Evolutionary conservation across 345 rosid genomes (phyloP), one percentile per base, ranked within the genome.

Genomic region (Erodium maritimum): DNA sequence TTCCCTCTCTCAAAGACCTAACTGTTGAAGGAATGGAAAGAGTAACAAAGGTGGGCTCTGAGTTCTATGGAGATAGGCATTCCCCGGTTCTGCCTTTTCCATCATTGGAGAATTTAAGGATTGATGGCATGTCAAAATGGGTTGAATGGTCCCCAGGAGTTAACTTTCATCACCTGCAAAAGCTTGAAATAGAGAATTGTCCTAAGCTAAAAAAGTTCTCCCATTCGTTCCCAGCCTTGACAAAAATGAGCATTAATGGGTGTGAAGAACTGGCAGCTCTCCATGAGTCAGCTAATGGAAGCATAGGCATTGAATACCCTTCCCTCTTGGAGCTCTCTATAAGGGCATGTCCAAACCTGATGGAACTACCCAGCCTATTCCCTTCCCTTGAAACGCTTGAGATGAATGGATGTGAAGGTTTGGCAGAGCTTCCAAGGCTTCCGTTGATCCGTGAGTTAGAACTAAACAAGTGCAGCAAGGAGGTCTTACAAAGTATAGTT

Each of bases 1-100:
- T 80, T 22, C 77, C 74, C 19, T 72, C 65, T 21, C 78, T 80
- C 33, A 73, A 66, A 64, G 51, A 72, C 18, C 70, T 77, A 23
- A 10, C 17, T 16, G 66, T 80, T 34, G 54, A 63, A 19, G 69
- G 69, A 18, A 46, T 74, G 55, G 50, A 42, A 57, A 58, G 68
- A 37, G 59, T 80, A 17, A 66, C 62, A 55, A 67, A 22, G n/a
- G 55, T 80, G 5, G 81, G 75, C 18, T 1, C 50, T 24, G 81
- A 76, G 34, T 67, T 79, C 23, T 75, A 64, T 10, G 81, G 77
- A 33, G 67, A 55, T 25, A 46, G 57, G 42, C 33, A 10, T 17
- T 48, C 62, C 48, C 12, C 17, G 1, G 17, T 14, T 23, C 18
- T 12, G 56, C 75, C 78, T 16, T 79, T 79, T 68, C 74, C 68